Evolutionary conservation across 78 protist species (phyloP), one percentile per base, ranked within the genome.

Genomic region (Dictyostelium brefeldianum): DNA sequence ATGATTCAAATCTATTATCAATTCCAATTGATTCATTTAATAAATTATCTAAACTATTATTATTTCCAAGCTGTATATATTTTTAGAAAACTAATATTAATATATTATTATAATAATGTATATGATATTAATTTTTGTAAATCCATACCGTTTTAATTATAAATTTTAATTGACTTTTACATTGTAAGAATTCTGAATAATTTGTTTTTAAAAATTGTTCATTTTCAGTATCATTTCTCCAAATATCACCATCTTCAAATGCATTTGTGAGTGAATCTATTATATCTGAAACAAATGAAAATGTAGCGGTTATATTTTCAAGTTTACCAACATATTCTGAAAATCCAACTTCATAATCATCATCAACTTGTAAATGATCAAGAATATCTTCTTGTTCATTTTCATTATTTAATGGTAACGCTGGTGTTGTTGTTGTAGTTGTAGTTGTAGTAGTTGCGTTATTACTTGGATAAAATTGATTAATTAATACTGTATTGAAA

Each of bases 241-340:
- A 78, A 12, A 78, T 22, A 56, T 78, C 83, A 20, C 83, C 83
- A 14, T 78, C 83, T 17, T 78, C 83, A 11, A 78, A 54, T 22
- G 83, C 41, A 43, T 22, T 47, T 29, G 14, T 10, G 0, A 78
- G 36, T 25, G 83, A 78, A 4, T 51, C 43, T 5, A 78, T 29
- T 12, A 78, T 54, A 78, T 78, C 83, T 22, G 56, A 54, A 78
- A 78, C 25, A 43, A 78, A 56, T 20, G n/a, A 3, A 25, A 77
- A 77, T 3, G 79, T 46, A 43, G 43, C 54, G 20, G 43, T 46
- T 20, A 73, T 73, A 4, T 46, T 54, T 73, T 17, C 43, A 73
- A 73, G 27, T 18, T 36, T 36, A 36, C 43, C 43, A 36, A 36
- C 43, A 36, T 36, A 36, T 36, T 36, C 43, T 36, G 43, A 36